Percentiles rank a stretch among this genome's conserved stretches.
Evolutionary conservation across 73 alveolate species (phyloP).

Genomic region (Paramecium pentaurelia): DNA sequence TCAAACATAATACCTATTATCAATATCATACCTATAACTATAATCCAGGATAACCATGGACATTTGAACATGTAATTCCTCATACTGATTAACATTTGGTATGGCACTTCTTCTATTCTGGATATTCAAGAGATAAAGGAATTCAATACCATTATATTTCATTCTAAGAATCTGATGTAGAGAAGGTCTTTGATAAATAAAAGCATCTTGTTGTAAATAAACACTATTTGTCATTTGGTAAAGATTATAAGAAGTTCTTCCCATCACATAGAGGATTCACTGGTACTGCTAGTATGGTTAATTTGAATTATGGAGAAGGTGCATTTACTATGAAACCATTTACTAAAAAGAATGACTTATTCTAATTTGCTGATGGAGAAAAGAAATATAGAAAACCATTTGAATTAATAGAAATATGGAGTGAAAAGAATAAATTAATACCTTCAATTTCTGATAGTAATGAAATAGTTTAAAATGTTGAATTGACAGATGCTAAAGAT

Average conservation of each 20-base stretch:
- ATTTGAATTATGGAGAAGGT: constrained; percentile 37
- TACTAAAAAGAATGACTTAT: neutral
- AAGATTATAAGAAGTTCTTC: neutral
- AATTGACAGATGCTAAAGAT: neutral
- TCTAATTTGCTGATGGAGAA: neutral
- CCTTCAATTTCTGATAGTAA: neutral
- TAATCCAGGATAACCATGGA: constrained; percentile 34
- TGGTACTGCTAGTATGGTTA: constrained; percentile 9
- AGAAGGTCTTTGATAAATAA: neutral
- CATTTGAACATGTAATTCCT: neutral
- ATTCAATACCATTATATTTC: neutral
- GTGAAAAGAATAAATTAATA: neutral
- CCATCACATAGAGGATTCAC: neutral
- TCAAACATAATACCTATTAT: neutral
- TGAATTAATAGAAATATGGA: neutral
- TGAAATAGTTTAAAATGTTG: neutral
- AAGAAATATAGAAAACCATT: neutral
- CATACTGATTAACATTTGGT: neutral
- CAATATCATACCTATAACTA: neutral
- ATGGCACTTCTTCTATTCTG: constrained; percentile 36
- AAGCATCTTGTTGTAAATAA: neutral
- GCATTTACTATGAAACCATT: constrained; percentile 31
- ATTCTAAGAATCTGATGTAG: neutral
- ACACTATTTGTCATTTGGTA: constrained; percentile 39
- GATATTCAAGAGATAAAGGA: neutral